These are phyloP conservation scores for Diaporthe sp. DNA, from an alignment of 2,329 filamentous ascomycete species.

Conservation along the genomic window DNA sequence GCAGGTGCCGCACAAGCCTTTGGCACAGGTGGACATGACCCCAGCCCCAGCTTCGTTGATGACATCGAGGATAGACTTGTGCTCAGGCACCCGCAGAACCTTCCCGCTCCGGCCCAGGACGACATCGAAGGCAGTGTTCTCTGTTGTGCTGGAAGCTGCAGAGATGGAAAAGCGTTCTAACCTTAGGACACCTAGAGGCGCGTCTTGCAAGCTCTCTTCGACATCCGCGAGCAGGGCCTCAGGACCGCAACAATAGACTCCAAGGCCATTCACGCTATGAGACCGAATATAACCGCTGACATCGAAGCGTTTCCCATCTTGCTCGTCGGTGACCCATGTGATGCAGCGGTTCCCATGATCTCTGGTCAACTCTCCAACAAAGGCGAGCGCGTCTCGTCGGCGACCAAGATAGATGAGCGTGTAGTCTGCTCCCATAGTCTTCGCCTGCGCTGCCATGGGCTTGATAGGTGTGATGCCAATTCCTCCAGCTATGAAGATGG, in stretches of 20 bases:
- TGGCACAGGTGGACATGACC: neutral
- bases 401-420: neutral
- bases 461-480: slow-evolving; percentile 1
- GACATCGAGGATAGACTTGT: neutral
- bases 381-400: neutral
- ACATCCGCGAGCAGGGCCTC: neutral
- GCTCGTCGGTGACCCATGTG: neutral
- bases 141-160: neutral
- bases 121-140: neutral
- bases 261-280: neutral
- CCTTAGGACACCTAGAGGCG: neutral
- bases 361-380: neutral
- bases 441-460: neutral
- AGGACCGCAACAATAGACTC: neutral
- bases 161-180: neutral
- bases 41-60: neutral
- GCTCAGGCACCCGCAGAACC: neutral
- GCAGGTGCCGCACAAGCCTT: neutral
- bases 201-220: neutral
- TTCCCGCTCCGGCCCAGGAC: neutral
- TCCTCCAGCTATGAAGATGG: neutral
- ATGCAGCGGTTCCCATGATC: neutral
- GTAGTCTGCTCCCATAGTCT: neutral
- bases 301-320: neutral
- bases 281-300: neutral